Conservation (phyloP, 306 rosid genomes). For the Begonia peltatifolia region DNA sequence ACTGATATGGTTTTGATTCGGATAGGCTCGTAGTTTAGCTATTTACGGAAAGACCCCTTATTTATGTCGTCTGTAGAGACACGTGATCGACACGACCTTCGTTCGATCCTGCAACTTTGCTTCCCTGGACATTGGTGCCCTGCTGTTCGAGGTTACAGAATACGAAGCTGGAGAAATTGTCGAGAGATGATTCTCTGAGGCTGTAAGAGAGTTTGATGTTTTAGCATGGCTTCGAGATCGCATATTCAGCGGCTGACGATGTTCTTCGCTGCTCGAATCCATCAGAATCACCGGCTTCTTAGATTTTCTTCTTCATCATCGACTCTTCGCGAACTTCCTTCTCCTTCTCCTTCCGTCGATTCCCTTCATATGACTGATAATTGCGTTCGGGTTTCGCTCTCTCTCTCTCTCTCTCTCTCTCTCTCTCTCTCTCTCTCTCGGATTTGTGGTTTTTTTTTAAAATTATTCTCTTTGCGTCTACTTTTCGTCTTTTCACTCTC, state of each 20-base stretch:
- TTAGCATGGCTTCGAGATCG: slow-evolving; percentile 19
- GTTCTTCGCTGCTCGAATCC: slow-evolving; percentile 35
- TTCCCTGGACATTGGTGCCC: no score
- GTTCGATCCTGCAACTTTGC: no score
- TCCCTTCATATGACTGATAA: slow-evolving; percentile 47
- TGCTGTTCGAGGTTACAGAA: no score
- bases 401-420: slow-evolving; percentile 2
- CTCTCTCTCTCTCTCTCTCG: slow-evolving; percentile 3
- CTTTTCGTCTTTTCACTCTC: no score
- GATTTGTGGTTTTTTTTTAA: background rate
- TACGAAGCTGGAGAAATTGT: no score
- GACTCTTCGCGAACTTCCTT: slow-evolving; percentile 29
- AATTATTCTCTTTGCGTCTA: background rate
- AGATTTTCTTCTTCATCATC: slow-evolving; percentile 29
- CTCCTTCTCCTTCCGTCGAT: slow-evolving; percentile 19
- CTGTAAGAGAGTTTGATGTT: no score
- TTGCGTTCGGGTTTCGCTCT: slow-evolving; percentile 42
- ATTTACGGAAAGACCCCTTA: no score
- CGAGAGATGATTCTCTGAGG: no score
- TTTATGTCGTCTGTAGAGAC: no score
- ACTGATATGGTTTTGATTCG: no score
- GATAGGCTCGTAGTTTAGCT: no score
- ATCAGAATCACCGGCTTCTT: slow-evolving; percentile 37
- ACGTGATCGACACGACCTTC: no score
- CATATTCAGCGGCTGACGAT: slow-evolving; percentile 35